Percentiles rank a stretch among this genome's conserved stretches.
These are phyloP conservation scores for Gracilaria domingensis DNA, from an alignment of 23 red algal species.

Conservation along the genomic window DNA sequence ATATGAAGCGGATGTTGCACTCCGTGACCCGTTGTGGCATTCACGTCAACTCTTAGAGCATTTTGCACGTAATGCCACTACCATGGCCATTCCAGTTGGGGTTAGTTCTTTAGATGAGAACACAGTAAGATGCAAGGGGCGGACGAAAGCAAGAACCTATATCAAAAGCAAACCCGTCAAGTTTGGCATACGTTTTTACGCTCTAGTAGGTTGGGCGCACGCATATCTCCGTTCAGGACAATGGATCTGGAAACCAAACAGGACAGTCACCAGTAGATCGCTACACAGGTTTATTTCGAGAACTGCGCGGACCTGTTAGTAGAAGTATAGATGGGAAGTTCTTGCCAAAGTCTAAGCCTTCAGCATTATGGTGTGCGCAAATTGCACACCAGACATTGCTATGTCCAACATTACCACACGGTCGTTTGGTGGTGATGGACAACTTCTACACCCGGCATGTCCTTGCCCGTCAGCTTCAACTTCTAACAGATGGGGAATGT, in stretches of 20 bases:
- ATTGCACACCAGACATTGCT: no score
- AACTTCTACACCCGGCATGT: background rate
- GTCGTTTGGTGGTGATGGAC: background rate
- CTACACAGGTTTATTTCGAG: background rate
- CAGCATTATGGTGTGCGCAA: no score
- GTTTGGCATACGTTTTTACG: conserved; percentile 5
- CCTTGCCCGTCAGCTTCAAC: background rate
- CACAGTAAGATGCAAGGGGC: no score
- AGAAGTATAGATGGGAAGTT: conserved; percentile 5
- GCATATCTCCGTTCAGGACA: no score
- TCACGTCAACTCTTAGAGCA: background rate
- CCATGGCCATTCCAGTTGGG: background rate
- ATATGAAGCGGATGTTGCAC: conserved; percentile 1
- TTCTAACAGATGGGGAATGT: background rate
- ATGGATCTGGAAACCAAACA: no score
- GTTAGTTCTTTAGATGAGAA: no score
- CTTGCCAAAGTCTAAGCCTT: no score
- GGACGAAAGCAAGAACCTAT: no score
- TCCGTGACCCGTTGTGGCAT: conserved; percentile 13
- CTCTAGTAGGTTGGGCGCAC: background rate
- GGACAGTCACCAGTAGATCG: no score
- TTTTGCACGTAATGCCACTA: background rate
- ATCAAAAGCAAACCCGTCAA: background rate
- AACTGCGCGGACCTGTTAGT: background rate
- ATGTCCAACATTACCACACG: background rate